Conservation (phyloP, 768 basidiomycete genomes). For the Suillus cothurnatus region DNA sequence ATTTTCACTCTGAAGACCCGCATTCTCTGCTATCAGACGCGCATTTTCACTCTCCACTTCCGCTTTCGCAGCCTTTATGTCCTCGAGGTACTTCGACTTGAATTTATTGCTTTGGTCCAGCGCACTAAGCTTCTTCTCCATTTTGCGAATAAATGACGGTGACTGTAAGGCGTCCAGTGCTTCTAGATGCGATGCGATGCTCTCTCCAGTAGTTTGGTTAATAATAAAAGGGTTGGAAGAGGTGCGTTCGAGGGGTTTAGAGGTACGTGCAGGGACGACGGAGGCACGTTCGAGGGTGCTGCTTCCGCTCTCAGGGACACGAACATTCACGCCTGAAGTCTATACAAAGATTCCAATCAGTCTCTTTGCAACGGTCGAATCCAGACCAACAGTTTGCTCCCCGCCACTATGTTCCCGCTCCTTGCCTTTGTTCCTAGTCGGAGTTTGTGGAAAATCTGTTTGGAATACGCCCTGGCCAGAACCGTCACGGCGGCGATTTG, state of each 20-base stretch:
- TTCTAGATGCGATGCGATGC: conserved; percentile 12
- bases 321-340: not conserved
- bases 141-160: conserved; percentile 34
- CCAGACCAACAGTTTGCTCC: conserved; percentile 18
- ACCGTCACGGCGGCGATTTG: conserved; percentile 12
- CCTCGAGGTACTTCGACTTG: conserved; percentile 29
- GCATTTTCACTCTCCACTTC: not conserved
- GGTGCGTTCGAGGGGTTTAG: conserved; percentile 12
- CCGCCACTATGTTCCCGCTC: conserved; percentile 15
- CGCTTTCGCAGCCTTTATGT: conserved; percentile 9
- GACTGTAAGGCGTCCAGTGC: conserved; percentile 19
- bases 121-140: conserved; percentile 42
- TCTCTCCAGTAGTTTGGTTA: not conserved
- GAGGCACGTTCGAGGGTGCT: conserved; percentile 12
- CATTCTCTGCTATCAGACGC: not conserved
- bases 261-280: conserved; percentile 12
- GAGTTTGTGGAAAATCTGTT: conserved; percentile 17
- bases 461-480: not conserved
- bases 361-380: not conserved
- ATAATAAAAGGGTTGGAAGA: conserved; percentile 6
- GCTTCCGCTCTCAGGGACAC: not conserved
- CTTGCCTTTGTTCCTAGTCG: conserved; percentile 30
- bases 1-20: conserved; percentile 18
- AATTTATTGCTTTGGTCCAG: conserved; percentile 36
- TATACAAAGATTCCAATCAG: conserved; percentile 8